Base-by-base conservation (phyloP, 176 grass and related monocot genomes). In the Dactylis glomerata region DNA sequence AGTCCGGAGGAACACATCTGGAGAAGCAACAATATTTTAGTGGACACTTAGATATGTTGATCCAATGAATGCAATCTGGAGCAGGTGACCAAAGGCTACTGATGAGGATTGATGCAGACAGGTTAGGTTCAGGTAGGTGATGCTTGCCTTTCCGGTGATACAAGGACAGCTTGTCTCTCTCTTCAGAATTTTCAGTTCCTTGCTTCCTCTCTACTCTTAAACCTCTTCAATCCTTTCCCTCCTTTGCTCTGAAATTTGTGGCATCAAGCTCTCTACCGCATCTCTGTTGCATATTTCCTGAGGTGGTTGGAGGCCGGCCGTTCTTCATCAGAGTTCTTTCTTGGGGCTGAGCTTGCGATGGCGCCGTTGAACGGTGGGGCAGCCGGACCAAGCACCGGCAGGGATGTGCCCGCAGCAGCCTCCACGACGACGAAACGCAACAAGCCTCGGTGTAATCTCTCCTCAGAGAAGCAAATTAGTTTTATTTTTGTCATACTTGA, bases 121-220 rank as follows among this genome's bases (percentile, higher is more conserved):
- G 45, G 46, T 71, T 80, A 49, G 70, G 70, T 74, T 74, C 70
- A 75, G 33, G 75, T 88, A 90, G 88, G 83, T 90, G 88, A 90
- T 83, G 52, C 83, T 90, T 86, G 33, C 79, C 83, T 86, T 82
- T 90, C 79, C 44, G 42, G 88, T 72, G 76, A 65, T 74, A n/a
- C 8, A 77, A 36, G 41, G 73, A 86, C 79, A 57, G 28, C 51
- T 79, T 78, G 78, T 54, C 83, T 72, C 78, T 70, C 63, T 36
- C 4, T 14, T n/a, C 22, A 71, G 31, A 16, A 30, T 85, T 82
- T 81, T 76, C 8, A 88, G 86, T 88, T 78, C 86, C 47, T 85
- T 89, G 68, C 84, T 86, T 90, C 79, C 10, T 72, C 65, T 64
- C 84, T 78, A 90, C 88, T 86, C 79, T 15, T 77, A 86, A 82